Base-by-base conservation (phyloP, 2,329 filamentous ascomycete species). In the Talaromyces sp. region DNA sequence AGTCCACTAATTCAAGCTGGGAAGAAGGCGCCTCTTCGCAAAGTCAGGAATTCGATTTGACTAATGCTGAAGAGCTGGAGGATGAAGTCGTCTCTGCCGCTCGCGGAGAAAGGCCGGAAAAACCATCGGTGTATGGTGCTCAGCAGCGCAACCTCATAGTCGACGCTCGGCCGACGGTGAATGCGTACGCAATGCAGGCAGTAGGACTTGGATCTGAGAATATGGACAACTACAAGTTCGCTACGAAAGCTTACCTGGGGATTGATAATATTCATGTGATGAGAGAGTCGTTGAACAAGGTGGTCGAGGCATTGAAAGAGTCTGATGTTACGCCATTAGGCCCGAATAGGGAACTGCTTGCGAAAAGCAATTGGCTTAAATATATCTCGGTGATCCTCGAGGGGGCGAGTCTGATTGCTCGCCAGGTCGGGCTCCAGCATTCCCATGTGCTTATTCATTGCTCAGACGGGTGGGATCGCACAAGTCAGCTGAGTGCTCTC, bases 201-300 rank as follows among this genome's bases (percentile, higher is more conserved):
- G 89, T 94, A 68, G 95, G 95, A 7, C 88, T 93, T 75, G 95
- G 95, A 2, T 97, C 94, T 0, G 95, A 99, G 78, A 97, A 97
- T 73, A 97, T 98, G 91, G 92, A 97, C 69, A 90, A 97, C 78
- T 99, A 99, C 80, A 92, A 90, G 67, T 94, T 93, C 72, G 92
- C 93, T 16, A 90, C 89, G 66, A 97, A 97, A 78, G 90, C 90
- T 35, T 99, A 96, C 74, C 85, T 99, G 64, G 95, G 92, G 68
- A 99, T 99, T 73, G 94, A 96, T 76, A 99, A 99, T 75, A 98
- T 99, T 66, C 95, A 99, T 74, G 93, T 97, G 68, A 99, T 99
- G 95, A 87, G 95, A 65, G 90, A 90, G 67, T 98, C 94, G 1
- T 83, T 99, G 39, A 89, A 90, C 70, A 94, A 90, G 70, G 90